A percentile compares a stretch with the other conserved stretches of the same genome.
Conservation (phyloP, 352 stramenopile species). For the Pythium rishiriense region DNA sequence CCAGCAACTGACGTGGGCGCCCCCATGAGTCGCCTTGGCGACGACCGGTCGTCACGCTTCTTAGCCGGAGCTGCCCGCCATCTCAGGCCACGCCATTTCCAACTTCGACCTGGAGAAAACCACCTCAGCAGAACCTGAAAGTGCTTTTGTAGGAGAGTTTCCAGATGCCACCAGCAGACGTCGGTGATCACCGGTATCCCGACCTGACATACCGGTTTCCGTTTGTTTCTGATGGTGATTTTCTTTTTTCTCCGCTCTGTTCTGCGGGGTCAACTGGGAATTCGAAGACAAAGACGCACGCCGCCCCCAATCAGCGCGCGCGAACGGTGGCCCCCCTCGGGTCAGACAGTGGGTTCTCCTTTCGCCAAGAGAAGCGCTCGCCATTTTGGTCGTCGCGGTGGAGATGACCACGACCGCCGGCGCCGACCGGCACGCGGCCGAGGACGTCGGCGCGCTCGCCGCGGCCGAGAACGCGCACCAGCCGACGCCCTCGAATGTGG, state of each 20-base stretch:
- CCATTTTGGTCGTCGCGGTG: too few relatives aligned
- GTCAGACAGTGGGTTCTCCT: slow-evolving; percentile 23
- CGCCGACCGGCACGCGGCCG: slow-evolving; percentile 20
- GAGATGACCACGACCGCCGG: slow-evolving; percentile 22
- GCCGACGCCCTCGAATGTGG: neutral
- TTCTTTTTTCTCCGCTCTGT: neutral
- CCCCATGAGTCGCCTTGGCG: neutral
- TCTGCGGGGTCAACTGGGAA: neutral
- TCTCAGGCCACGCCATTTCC: too few relatives aligned
- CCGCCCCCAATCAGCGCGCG: slow-evolving; percentile 7
- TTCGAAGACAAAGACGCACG: slow-evolving; percentile 8
- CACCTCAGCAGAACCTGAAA: neutral
- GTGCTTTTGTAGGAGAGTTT: neutral
- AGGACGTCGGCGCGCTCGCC: slow-evolving; percentile 24
- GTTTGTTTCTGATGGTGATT: neutral
- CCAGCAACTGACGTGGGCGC: neutral
- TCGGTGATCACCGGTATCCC: neutral
- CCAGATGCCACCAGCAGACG: too few relatives aligned
- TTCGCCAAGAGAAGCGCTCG: too few relatives aligned
- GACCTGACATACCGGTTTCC: neutral
- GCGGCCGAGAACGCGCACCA: slow-evolving; percentile 26
- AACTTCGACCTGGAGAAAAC: neutral
- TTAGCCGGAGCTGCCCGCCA: neutral
- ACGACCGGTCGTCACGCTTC: neutral
- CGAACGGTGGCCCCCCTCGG: neutral